Evolutionary conservation across 495 filamentous ascomycete genomes (phyloP).

Genomic region (Pyrenula massariospora): DNA sequence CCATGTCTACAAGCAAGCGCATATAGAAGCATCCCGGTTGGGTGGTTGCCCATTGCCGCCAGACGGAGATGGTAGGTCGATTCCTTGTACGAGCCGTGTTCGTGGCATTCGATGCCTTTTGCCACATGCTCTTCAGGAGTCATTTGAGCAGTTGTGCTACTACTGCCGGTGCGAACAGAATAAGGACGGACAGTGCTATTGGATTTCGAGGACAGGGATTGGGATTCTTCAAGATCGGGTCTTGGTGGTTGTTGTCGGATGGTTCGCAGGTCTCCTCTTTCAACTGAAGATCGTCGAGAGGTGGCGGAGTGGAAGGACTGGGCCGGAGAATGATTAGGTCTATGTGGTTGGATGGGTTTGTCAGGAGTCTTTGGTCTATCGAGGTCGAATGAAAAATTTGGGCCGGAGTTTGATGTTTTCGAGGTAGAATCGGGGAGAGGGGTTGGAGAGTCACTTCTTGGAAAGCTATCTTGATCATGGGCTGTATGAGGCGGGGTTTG

Average conservation of each 20-base stretch:
- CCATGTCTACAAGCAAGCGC: constrained; percentile 94
- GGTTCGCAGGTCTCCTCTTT: constrained; percentile 5
- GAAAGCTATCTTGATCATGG: constrained; percentile 5
- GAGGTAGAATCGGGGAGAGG: constrained; percentile 8
- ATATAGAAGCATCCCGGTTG: constrained; percentile 91
- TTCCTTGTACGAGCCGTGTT: constrained; percentile 72
- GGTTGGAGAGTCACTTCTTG: constrained; percentile 8
- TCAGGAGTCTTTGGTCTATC: neutral
- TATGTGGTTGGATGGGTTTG: constrained; percentile 21
- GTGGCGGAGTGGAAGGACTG: constrained; percentile 14
- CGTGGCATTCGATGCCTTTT: constrained; percentile 79
- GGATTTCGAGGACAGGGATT: constrained; percentile 48
- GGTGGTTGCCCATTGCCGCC: constrained; percentile 72
- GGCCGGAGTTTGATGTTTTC: constrained; percentile 1
- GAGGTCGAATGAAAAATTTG: neutral
- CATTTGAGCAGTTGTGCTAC: constrained; percentile 36
- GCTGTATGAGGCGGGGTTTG: constrained; percentile 31
- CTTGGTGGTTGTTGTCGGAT: constrained; percentile 1
- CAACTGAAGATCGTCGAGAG: constrained; percentile 8
- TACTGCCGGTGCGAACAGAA: constrained; percentile 28
- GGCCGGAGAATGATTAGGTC: constrained; percentile 32
- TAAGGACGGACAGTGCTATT: constrained; percentile 51
- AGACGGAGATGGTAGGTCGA: constrained; percentile 92
- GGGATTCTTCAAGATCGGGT: constrained; percentile 34
- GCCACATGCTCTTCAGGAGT: constrained; percentile 77